Evolutionary conservation across 176 grass and related monocot species (phyloP), one percentile per base, ranked within the genome.

Genomic region (Ensete ventricosum): DNA sequence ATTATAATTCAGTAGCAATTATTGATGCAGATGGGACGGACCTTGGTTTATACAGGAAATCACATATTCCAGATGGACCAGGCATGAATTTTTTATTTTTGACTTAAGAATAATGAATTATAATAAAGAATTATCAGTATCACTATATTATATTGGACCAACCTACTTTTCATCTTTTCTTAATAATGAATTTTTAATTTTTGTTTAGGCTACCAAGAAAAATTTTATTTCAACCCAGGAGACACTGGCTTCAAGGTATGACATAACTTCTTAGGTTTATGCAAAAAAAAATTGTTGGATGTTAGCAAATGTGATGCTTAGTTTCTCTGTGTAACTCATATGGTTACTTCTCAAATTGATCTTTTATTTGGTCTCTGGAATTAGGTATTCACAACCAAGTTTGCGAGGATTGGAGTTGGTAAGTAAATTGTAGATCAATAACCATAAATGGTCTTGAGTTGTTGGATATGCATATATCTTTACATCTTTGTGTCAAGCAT

Each of bases 51-150:
- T 99, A 99, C 74, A 89, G 90, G 50, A 99, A 99, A 85, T 93
- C 90, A 67, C 95, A 98, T 53, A 94, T 98, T 91, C 86, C 88
- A 71, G 95, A 98, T 89, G 90, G 86, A 66, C 90, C 90, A 89
- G 95, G 95, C 83, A 89, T 80, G 79, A 1, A 50, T 22, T 78
- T 43, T 20, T 62, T 14, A 17, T n/a, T 9, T 34, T 70, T 64
- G 17, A 53, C 52, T 52, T 73, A 48, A 43, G 34, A 43, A 43
- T 43, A 6, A 43, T 43, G 34, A 43, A 43, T 43, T 43, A 0
- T 43, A 43, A 43, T 43, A 43, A 43, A 43, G 34, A 43, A 43
- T 43, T 0, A 19, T 74, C 50, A 70, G 29, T 50, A 26, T 11
- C 9, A 16, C 43, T 7, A 53, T 10, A 53, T 78, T 7, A 53